Evolutionary conservation across 179 eudicot species (phyloP), one percentile per base, ranked within the genome.

Genomic region (Beta lomatogona): DNA sequence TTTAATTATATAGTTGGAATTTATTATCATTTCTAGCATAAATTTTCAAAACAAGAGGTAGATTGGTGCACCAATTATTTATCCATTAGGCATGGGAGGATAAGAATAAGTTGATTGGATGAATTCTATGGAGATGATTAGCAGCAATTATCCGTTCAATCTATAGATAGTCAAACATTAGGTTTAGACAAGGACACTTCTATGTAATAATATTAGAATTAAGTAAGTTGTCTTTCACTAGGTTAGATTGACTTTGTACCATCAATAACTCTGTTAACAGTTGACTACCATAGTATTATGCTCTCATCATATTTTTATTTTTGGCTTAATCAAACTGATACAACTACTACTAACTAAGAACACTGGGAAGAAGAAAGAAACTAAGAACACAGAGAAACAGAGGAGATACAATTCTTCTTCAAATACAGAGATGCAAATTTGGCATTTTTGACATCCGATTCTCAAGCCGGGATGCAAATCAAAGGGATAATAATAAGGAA

Each of bases 21-120:
- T 63, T 0, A 72, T 4, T 48, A 31, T 50, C 53, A 14, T 72
- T 53, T 73, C 22, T 14, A 53, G 9, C 28, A 54, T 12, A 41
- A 74, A 15, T 66, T n/a, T 74, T 57, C 14, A 57, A 69, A 57
- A 74, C 48, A 74, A 74, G 65, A 74, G 6, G 41, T 36, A 16
- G 77, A 54, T 57, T 74, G 77, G 77, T 31, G 64, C 65, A 74
- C 77, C 77, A 74, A 57, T 74, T 75, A 57, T 58, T 58, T 75
- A 75, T 19, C 4, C 16, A 11, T 44, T 75, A 75, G 66, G 50
- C 65, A 58, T 75, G 5, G 77, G 48, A 54, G 65, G 77, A 55
- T 74, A 74, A 57, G 77, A 75, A 57, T 18, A 58, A 28, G 6
- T 16, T 57, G 46, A 31, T 75, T 19, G 22, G 77, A 54, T 16